A percentile compares a stretch with the other conserved stretches of the same genome.
phyloP scores from a whole-genome alignment of 371 early-diverging fungal species.

The Entomophthora muscae region DNA sequence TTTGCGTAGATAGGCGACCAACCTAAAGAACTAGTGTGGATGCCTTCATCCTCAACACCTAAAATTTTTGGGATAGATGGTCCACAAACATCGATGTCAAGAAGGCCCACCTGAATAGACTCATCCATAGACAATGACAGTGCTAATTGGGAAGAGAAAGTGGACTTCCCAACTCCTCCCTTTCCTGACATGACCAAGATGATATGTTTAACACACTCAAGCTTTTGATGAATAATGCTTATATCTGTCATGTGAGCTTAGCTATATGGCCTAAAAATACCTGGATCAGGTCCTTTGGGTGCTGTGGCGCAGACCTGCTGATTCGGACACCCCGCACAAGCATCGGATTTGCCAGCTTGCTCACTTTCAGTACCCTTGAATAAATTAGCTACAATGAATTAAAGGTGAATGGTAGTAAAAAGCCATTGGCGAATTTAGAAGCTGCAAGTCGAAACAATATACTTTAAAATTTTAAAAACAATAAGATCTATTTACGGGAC shows the following conservation, averaged over 20 bases:
- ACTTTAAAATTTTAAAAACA: not conserved
- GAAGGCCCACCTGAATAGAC: conserved; percentile 62
- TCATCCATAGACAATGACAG: conserved; percentile 51
- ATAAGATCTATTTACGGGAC: not conserved
- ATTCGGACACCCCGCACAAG: conserved; percentile 97
- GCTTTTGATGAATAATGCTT: conserved; percentile 44
- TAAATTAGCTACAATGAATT: not conserved
- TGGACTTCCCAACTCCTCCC: conserved; percentile 97
- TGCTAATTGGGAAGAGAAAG: conserved; percentile 62
- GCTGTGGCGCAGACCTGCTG: conserved; percentile 76
- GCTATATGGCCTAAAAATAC: conserved; percentile 14
- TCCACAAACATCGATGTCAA: conserved; percentile 98
- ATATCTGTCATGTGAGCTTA: conserved; percentile 25
- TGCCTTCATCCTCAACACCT: conserved; percentile 71
- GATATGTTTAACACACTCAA: conserved; percentile 49
- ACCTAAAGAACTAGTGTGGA: conserved; percentile 62
- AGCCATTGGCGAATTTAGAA: not conserved
- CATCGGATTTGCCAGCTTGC: conserved; percentile 76
- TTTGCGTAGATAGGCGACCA: conserved; percentile 86
- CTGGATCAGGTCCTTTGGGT: conserved; percentile 91
- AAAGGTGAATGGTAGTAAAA: not conserved
- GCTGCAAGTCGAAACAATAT: no score
- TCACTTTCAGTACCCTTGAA: conserved; percentile 65
- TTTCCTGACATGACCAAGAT: conserved; percentile 96
- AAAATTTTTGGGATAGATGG: conserved; percentile 94